Evolutionary conservation across 495 filamentous ascomycete species (phyloP).

Genomic region (Trichoderma gamsii): DNA sequence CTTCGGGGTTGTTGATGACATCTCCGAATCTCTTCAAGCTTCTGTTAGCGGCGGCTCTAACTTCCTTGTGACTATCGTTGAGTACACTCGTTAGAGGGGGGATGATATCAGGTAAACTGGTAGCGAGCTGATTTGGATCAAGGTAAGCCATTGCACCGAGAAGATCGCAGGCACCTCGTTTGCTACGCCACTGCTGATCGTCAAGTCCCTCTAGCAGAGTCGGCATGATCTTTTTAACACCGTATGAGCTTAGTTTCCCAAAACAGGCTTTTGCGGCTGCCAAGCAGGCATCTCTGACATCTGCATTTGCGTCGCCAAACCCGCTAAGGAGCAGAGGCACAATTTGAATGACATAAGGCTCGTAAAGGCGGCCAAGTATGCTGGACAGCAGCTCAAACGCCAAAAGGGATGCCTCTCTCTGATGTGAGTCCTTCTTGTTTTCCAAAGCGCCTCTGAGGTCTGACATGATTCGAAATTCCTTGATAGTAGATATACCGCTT

Average conservation of each 20-base stretch:
- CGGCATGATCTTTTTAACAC: slow-evolving; percentile 89
- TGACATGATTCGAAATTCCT: slow-evolving; percentile 79
- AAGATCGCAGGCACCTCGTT: slow-evolving; percentile 94
- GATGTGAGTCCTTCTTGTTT: slow-evolving; percentile 84
- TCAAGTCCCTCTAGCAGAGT: slow-evolving; percentile 89
- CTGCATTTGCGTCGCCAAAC: slow-evolving; percentile 81
- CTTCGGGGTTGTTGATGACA: slow-evolving; percentile 95
- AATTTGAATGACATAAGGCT: slow-evolving; percentile 93
- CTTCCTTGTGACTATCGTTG: slow-evolving; percentile 97
- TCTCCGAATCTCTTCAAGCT: slow-evolving; percentile 96
- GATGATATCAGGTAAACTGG: slow-evolving; percentile 91
- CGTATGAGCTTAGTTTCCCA: slow-evolving; percentile 84
- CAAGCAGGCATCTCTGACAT: slow-evolving; percentile 87
- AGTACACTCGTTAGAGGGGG: slow-evolving; percentile 87
- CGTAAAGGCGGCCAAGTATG: slow-evolving; percentile 80
- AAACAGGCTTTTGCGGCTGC: slow-evolving; percentile 94
- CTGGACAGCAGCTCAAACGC: slow-evolving; percentile 85
- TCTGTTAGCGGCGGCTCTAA: slow-evolving; percentile 82
- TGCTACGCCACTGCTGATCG: slow-evolving; percentile 94
- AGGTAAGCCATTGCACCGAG: slow-evolving; percentile 97
- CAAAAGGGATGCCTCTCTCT: slow-evolving; percentile 81
- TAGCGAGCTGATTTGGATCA: slow-evolving; percentile 86
- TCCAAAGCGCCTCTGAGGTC: slow-evolving; percentile 71
- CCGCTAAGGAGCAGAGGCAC: slow-evolving; percentile 82
- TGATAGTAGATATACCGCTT: slow-evolving; percentile 71